Evolutionary conservation across 441 rosid genomes (phyloP).

Genomic region (Lepidium campestre): DNA sequence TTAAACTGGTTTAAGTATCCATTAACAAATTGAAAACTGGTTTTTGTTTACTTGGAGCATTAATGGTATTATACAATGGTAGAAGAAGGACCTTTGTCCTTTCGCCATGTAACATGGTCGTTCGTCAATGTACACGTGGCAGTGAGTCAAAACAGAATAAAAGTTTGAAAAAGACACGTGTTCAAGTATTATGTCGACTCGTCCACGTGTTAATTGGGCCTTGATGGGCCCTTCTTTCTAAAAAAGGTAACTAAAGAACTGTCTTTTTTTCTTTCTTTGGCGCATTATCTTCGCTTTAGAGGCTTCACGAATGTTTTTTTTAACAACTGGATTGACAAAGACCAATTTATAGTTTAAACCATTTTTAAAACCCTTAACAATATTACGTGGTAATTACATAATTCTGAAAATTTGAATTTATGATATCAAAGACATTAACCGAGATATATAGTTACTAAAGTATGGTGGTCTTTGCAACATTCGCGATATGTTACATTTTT

Average conservation of each 20-base stretch:
- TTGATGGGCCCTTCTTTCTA: neutral
- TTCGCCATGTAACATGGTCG: neutral
- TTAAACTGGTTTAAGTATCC: no score
- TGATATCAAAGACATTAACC: no score
- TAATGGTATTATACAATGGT: neutral
- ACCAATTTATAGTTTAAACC: no score
- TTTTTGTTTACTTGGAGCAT: neutral
- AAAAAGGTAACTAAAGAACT: neutral
- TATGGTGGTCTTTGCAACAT: no score
- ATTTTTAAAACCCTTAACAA: no score
- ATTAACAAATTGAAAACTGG: neutral
- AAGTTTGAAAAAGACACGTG: neutral
- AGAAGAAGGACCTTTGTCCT: neutral
- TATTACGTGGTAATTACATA: no score
- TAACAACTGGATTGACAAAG: no score
- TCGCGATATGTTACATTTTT: no score
- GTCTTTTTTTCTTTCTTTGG: neutral
- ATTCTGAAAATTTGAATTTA: no score
- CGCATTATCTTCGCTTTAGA: neutral
- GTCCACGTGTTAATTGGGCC: conserved; percentile 12
- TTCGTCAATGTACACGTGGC: conserved; percentile 8
- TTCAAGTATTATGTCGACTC: neutral
- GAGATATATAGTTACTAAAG: no score
- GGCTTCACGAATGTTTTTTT: no score
- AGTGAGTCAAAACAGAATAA: neutral